Evolutionary conservation across 805 yeast genomes (phyloP), one percentile per base, ranked within the genome.

Genomic region (Yamadazyma phyllophila): DNA sequence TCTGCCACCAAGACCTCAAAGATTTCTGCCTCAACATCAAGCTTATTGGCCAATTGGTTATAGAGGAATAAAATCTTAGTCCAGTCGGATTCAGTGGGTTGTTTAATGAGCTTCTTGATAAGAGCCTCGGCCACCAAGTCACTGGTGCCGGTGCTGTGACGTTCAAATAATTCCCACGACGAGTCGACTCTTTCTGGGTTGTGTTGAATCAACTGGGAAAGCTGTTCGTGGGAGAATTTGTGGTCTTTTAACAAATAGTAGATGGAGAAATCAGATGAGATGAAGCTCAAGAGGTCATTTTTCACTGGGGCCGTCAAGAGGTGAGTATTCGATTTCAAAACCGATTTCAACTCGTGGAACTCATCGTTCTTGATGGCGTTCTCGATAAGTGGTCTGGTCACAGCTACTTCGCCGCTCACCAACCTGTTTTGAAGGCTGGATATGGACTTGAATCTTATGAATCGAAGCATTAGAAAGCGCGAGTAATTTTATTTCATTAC

Each of bases 141-240:
- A 34, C 33, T 29, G n/a, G 20, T 10, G 2, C 36, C 26, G 2
- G 53, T 45, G 10, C 15, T 32, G 35, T 61, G 66, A 38, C 65
- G 65, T 9, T 60, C 51, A 43, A 71, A 71, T 9, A 79, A 53
- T 42, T 78, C 81, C 72, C 76, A 69, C 13, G 81, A 70, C n/a
- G 68, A 60, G 41, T 63, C 62, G 1, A 74, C 82, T 45, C 85
- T 62, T 10, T 83, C 83, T 2, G 83, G 82, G 50, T 80, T 80
- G 34, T 64, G 49, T 27, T 57, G 56, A 5, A 78, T 62, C 20
- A 78, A 60, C 44, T 48, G 40, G 9, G 41, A 20, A 6, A 60
- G 45, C 6, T 60, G 52, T 9, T 44, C 49, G 10, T 35, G 33
- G 15, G 48, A 45, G 41, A 50, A 57, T 9, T 51, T 38, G 15